Evolutionary conservation across 768 basidiomycete genomes (phyloP).

Genomic region (Pholiota molesta): DNA sequence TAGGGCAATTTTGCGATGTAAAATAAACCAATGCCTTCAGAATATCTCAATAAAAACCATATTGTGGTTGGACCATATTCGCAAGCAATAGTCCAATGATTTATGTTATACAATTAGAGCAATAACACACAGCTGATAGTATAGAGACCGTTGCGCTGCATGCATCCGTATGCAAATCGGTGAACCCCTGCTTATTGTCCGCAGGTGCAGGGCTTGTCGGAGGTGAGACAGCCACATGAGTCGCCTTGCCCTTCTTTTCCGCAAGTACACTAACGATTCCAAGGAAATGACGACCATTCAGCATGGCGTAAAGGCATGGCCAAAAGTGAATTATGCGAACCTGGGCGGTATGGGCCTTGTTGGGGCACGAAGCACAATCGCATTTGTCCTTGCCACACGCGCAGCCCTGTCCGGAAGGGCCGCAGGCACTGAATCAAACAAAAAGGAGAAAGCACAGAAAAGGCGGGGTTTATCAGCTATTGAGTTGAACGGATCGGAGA

Average conservation of each 20-base stretch:
- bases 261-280: constrained; percentile 35
- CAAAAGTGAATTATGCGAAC: constrained; percentile 18
- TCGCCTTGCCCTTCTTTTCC: constrained; percentile 22
- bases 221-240: constrained; percentile 33
- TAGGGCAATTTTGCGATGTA: neutral
- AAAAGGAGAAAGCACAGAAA: too few relatives aligned
- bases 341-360: constrained; percentile 40
- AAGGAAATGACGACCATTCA: neutral
- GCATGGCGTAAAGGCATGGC: neutral
- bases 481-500: neutral
- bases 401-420: constrained; percentile 39
- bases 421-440: constrained; percentile 32
- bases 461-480: too few relatives aligned
- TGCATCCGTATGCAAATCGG: neutral
- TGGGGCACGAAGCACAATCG: constrained; percentile 37
- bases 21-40: too few relatives aligned
- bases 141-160: neutral
- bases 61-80: too few relatives aligned
- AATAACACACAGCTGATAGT: neutral
- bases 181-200: constrained; percentile 10
- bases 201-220: constrained; percentile 38
- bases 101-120: neutral
- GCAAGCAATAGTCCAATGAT: neutral
- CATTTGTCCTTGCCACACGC: constrained; percentile 38
- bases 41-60: too few relatives aligned